Conservation (phyloP, 768 basidiomycete species). For the Naganishia antarctica region DNA sequence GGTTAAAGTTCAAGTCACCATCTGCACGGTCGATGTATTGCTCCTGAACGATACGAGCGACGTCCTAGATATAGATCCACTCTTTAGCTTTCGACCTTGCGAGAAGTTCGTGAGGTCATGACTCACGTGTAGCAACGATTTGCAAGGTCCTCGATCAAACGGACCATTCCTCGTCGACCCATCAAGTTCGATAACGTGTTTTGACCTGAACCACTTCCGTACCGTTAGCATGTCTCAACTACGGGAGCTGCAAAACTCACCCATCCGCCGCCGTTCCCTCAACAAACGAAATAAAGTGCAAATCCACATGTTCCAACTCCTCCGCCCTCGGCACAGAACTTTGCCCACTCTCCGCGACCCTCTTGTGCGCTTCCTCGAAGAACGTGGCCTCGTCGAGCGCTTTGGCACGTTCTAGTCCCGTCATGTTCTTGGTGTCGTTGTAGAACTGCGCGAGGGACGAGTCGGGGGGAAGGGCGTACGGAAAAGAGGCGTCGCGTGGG, state of each 20-base stretch:
- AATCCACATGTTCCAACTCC: slow-evolving; percentile 61
- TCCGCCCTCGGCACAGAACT: slow-evolving; percentile 54
- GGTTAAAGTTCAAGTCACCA: slow-evolving; percentile 60
- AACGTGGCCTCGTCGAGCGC: slow-evolving; percentile 69
- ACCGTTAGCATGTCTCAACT: too few relatives aligned
- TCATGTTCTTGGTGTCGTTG: slow-evolving; percentile 33
- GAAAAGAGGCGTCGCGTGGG: slow-evolving; percentile 40
- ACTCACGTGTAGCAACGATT: slow-evolving; percentile 41
- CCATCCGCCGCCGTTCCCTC: slow-evolving; percentile 55
- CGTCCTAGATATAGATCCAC: slow-evolving; percentile 55
- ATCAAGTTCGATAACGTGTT: slow-evolving; percentile 74
- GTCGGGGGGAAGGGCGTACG: slow-evolving; percentile 31
- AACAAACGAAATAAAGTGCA: slow-evolving; percentile 87
- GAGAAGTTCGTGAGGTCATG: not conserved
- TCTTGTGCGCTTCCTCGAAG: slow-evolving; percentile 71
- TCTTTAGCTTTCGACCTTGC: not conserved
- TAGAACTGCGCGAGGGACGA: slow-evolving; percentile 44
- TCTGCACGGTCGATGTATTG: slow-evolving; percentile 57
- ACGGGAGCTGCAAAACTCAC: too few relatives aligned
- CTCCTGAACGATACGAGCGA: slow-evolving; percentile 60
- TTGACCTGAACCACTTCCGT: slow-evolving; percentile 29
- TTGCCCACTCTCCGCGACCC: slow-evolving; percentile 67
- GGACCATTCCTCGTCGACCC: slow-evolving; percentile 60
- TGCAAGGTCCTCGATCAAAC: slow-evolving; percentile 57
- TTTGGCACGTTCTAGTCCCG: slow-evolving; percentile 61